phyloP scores from a whole-genome alignment of 2,329 filamentous ascomycete genomes.

The Erysiphe neolycopersici region DNA sequence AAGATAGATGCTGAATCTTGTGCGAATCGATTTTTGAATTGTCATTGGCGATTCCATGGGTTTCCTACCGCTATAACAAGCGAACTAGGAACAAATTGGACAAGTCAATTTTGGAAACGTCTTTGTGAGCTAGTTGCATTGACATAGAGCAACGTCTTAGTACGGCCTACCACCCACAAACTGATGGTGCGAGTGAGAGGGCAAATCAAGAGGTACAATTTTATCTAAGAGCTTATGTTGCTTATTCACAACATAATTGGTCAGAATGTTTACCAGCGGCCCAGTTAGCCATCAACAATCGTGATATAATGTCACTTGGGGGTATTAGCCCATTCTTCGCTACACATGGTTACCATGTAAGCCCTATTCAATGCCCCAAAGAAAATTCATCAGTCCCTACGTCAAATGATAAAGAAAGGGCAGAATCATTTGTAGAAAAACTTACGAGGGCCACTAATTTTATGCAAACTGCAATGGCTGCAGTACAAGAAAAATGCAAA shows the following conservation, averaged over 20 bases:
- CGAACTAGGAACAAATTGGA: not conserved
- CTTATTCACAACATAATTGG: not conserved
- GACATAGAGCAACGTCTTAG: not conserved
- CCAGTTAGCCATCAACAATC: not conserved
- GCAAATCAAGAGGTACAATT: not conserved
- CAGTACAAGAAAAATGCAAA: not conserved
- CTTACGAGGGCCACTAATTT: not conserved
- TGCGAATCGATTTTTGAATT: not conserved
- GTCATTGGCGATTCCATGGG: not conserved
- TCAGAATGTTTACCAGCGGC: not conserved
- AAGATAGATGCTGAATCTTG: not conserved
- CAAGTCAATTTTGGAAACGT: conserved; percentile 1
- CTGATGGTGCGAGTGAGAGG: not conserved
- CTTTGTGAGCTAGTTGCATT: not conserved
- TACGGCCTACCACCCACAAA: not conserved
- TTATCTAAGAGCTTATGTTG: not conserved
- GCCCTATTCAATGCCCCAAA: not conserved
- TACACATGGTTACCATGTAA: not conserved
- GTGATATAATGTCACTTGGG: not conserved
- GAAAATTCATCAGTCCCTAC: not conserved
- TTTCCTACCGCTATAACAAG: not conserved
- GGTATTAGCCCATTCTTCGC: not conserved
- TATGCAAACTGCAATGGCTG: not conserved
- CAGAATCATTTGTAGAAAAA: not conserved
- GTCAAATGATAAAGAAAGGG: not conserved